Conservation (phyloP, 75 land plant genomes). For the Chamaecyparis obtusa region DNA sequence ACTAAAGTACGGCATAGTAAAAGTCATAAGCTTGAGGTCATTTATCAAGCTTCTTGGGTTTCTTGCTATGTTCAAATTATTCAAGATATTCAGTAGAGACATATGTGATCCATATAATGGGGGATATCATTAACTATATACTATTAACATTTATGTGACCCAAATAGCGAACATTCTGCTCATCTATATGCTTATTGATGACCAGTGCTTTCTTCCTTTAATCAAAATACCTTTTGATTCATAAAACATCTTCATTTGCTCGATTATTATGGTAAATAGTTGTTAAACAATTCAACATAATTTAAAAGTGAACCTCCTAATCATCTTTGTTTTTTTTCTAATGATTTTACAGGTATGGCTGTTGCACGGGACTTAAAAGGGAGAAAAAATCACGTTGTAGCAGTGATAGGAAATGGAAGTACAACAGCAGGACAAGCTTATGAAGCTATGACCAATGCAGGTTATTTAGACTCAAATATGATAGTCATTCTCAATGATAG, state of each 20-base stretch:
- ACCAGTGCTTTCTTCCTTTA: background rate
- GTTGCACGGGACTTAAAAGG: conserved; percentile 68
- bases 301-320: background rate
- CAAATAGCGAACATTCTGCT: background rate
- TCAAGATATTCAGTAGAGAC: background rate
- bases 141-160: background rate
- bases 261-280: background rate
- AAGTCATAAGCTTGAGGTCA: background rate
- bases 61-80: background rate
- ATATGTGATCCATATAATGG: background rate
- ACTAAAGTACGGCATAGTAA: background rate
- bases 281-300: background rate
- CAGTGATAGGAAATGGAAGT: conserved; percentile 58
- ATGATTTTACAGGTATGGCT: conserved; percentile 52
- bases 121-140: background rate
- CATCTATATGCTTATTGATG: background rate
- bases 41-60: background rate
- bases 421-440: conserved; percentile 69
- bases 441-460: conserved; percentile 78
- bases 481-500: conserved; percentile 65
- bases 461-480: conserved; percentile 69
- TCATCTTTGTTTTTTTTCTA: background rate
- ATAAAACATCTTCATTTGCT: background rate
- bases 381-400: conserved; percentile 35
- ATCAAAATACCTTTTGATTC: background rate